phyloP scores from a whole-genome alignment of 257 asterid genomes.

The Primulina eburnea region DNA sequence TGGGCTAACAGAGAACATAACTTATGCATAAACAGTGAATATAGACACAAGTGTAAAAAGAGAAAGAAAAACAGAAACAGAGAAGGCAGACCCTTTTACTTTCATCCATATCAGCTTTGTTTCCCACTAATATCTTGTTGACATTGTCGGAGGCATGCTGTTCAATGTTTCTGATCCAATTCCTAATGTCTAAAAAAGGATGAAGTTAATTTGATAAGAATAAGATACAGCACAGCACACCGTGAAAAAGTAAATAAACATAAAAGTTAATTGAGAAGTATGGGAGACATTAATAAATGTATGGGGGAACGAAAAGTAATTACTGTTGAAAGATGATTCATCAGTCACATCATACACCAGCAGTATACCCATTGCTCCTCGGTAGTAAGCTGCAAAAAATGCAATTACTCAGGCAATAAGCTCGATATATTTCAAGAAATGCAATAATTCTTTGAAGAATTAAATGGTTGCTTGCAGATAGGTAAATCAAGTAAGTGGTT shows the following conservation, averaged over 20 bases:
- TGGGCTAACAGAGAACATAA: neutral
- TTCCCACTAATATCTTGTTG: slow-evolving; percentile 66
- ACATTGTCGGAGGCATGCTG: slow-evolving; percentile 77
- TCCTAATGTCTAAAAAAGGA: slow-evolving; percentile 49
- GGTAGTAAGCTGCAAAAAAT: slow-evolving; percentile 59
- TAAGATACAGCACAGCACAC: slow-evolving; percentile 6
- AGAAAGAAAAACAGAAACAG: slow-evolving; percentile 9
- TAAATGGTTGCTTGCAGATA: neutral
- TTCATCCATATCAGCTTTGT: slow-evolving; percentile 80
- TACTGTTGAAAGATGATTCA: slow-evolving; percentile 70
- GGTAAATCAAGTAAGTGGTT: neutral
- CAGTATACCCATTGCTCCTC: slow-evolving; percentile 75
- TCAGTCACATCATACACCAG: slow-evolving; percentile 71
- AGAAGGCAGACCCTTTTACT: slow-evolving; percentile 59
- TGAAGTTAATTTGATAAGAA: slow-evolving; percentile 22
- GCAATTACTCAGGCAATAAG: slow-evolving; percentile 12
- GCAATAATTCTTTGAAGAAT: neutral
- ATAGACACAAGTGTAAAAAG: neutral
- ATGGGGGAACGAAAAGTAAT: slow-evolving; percentile 22
- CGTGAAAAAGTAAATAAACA: neutral
- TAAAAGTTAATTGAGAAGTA: slow-evolving; percentile 7
- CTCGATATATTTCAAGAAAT: slow-evolving; percentile 1
- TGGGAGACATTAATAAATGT: neutral
- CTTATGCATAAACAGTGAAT: neutral
- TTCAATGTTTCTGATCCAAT: slow-evolving; percentile 74